phyloP scores from a whole-genome alignment of 2,329 filamentous ascomycete species.

The Calonectria montana region DNA sequence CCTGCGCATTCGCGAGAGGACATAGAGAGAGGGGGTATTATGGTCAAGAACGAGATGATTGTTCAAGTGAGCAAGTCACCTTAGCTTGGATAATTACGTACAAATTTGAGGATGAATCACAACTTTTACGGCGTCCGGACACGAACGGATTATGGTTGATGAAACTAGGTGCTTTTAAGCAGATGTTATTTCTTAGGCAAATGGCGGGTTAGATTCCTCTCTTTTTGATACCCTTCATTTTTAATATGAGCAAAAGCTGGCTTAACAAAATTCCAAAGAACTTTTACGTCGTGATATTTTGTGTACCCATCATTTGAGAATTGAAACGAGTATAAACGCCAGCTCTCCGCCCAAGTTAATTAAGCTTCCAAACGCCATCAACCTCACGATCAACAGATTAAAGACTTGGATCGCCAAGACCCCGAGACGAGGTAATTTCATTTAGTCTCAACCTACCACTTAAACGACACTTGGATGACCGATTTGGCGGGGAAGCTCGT shows the following conservation, averaged over 20 bases:
- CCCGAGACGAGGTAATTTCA: not conserved
- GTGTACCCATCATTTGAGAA: too few relatives aligned
- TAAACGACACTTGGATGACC: not conserved
- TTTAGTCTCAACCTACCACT: not conserved
- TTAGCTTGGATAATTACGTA: not conserved
- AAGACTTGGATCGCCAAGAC: not conserved
- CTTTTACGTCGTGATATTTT: not conserved
- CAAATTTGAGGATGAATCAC: not conserved
- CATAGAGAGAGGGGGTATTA: slow-evolving; percentile 30
- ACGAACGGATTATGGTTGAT: not conserved
- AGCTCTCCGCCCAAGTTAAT: not conserved
- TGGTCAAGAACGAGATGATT: slow-evolving; percentile 39
- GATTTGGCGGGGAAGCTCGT: not conserved
- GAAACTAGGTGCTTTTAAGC: not conserved
- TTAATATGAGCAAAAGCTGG: not conserved
- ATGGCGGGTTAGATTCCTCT: not conserved
- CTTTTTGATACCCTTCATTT: not conserved
- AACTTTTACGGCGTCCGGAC: not conserved
- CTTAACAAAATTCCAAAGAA: not conserved
- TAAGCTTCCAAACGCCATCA: not conserved
- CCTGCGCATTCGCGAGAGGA: not conserved
- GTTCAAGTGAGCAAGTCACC: not conserved
- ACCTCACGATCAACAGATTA: not conserved
- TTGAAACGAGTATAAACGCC: not conserved
- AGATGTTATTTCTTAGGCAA: not conserved